Conservation (phyloP, 352 stramenopile genomes). For the Globisporangium barbulae region DNA sequence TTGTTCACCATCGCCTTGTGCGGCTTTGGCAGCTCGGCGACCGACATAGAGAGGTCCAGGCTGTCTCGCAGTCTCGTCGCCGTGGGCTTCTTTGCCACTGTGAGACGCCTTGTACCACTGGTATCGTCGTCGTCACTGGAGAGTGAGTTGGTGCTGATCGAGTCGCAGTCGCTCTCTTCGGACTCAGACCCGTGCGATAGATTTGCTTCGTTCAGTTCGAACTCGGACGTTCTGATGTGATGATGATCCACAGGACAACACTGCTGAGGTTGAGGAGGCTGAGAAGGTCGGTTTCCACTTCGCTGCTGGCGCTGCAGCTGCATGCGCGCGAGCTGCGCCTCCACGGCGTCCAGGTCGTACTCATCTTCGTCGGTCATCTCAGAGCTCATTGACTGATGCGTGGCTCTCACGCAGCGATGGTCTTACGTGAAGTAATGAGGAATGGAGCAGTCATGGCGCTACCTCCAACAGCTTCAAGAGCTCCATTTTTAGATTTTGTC, state of each 20-base stretch:
- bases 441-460: no score
- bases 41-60: constrained; percentile 51
- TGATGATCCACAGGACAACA: no score
- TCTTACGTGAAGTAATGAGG: no score
- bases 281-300: no score
- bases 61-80: constrained; percentile 41
- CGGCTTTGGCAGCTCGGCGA: constrained; percentile 13
- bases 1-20: background rate
- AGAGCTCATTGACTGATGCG: no score
- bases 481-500: no score
- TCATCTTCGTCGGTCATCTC: no score
- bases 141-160: constrained; percentile 13
- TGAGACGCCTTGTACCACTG: background rate
- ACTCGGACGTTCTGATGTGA: constrained; percentile 8
- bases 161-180: constrained; percentile 12
- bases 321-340: constrained; percentile 31
- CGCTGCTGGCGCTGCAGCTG: constrained; percentile 12
- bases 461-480: no score
- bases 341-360: constrained; percentile 46
- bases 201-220: constrained; percentile 35
- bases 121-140: constrained; percentile 6
- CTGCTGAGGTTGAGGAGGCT: no score
- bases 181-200: constrained; percentile 25
- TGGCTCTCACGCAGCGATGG: no score
- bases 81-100: background rate